These are phyloP conservation scores for Aphanocladium album DNA, from an alignment of 2,329 filamentous ascomycete genomes.

Conservation along the genomic window DNA sequence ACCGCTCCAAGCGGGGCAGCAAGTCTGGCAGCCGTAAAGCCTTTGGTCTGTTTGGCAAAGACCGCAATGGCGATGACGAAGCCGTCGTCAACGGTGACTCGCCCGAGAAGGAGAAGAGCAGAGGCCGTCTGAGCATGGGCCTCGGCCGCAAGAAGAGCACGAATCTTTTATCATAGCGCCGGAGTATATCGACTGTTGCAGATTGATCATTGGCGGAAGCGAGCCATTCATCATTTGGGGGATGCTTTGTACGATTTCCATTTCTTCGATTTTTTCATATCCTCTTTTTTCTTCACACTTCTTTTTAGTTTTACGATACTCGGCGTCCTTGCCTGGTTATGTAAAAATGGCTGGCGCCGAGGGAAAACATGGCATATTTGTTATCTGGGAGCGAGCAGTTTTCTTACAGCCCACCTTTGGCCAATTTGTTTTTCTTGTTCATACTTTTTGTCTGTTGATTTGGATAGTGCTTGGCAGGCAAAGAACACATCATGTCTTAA, in stretches of 20 bases:
- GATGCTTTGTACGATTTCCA: not conserved
- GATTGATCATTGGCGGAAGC: not conserved
- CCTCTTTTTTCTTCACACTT: not conserved
- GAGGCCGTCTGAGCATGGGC: constrained; percentile 62
- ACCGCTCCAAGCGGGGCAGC: constrained; percentile 64
- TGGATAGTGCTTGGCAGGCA: not conserved
- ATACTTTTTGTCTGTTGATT: not conserved
- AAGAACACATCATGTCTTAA: not conserved
- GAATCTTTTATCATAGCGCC: constrained; percentile 30
- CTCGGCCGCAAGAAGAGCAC: constrained; percentile 69
- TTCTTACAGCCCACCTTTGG: not conserved
- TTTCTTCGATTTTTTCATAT: not conserved
- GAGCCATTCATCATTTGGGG: not conserved
- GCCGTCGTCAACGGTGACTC: constrained; percentile 22
- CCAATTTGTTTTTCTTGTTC: not conserved
- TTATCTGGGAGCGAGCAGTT: not conserved
- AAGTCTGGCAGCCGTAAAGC: constrained; percentile 77
- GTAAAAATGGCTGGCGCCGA: not conserved
- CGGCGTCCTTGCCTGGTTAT: not conserved
- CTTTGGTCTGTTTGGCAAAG: constrained; percentile 60
- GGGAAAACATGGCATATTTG: not conserved
- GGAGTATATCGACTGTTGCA: not conserved
- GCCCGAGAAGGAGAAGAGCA: constrained; percentile 46
- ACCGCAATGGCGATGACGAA: constrained; percentile 28
- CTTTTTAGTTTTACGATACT: not conserved